Base-by-base conservation (phyloP, 805 yeast genomes). In the Candida sphagnicola region DNA sequence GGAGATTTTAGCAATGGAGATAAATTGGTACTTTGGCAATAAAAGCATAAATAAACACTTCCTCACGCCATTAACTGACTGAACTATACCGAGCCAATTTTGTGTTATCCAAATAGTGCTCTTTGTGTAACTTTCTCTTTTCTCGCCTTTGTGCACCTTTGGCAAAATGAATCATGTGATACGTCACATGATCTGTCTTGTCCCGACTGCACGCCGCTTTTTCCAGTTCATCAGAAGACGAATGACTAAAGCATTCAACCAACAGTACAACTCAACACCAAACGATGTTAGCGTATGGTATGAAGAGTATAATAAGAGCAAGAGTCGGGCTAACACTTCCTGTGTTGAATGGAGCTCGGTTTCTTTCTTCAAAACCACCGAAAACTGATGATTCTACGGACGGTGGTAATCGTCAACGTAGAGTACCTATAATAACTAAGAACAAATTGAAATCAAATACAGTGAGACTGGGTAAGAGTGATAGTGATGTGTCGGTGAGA, bases 351-450 rank as follows among this genome's bases (percentile, higher is more conserved):
- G 14, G 28, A n/a, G 35, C 24, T n/a, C 35, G 44, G 30, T 11
- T n/a, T 17, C 14, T 39, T 28, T 38, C 46, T 4, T 42, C 46
- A 8, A 45, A 45, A 28, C 47, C 45, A 3, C 46, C 46, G 8
- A 42, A 41, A 30, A 30, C 37, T 18, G 41, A 36, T 10, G 38
- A 34, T 24, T 29, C 33, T 11, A 31, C 18, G 14, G 29, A 16
- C 12, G 14, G 13, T 19, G 16, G 11, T 24, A 38, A 38, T 19
- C 24, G 24, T 10, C 24, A 6, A 10, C 26, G 35, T 28, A 21
- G 38, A 34, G 15, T 31, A 24, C 15, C 35, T 6, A 17, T 21
- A 11, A 29, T 38, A 18, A 15, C 32, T 3, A 35, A 37, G 16
- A 31, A 24, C 13, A 38, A 38, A 17, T 14, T 38, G 21, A 41